phyloP scores from a whole-genome alignment of 768 basidiomycete genomes.

The Galerina sulciceps region DNA sequence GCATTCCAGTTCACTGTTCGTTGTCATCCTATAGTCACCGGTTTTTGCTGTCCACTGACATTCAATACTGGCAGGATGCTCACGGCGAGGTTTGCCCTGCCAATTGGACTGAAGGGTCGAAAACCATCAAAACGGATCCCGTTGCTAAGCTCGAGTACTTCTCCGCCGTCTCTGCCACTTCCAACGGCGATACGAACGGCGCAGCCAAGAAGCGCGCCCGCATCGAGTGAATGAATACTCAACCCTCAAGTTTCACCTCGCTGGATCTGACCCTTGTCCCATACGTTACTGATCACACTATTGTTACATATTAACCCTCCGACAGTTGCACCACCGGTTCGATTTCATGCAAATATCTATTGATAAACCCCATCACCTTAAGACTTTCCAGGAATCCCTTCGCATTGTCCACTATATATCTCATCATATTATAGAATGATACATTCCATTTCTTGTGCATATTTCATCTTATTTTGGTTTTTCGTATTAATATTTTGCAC shows the following conservation, averaged over 20 bases:
- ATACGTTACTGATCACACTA: background rate
- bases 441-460: no score
- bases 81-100: slow-evolving; percentile 94
- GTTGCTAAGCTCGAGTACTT: slow-evolving; percentile 79
- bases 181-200: slow-evolving; percentile 36
- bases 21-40: slow-evolving; percentile 25
- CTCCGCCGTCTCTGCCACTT: slow-evolving; percentile 31
- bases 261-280: no score
- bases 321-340: no score
- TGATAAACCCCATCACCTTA: no score
- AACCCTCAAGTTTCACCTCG: background rate
- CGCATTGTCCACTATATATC: no score
- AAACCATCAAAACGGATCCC: slow-evolving; percentile 85
- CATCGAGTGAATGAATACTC: slow-evolving; percentile 39
- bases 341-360: no score
- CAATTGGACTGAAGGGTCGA: slow-evolving; percentile 83
- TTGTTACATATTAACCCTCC: no score
- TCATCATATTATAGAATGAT: no score
- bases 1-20: slow-evolving; percentile 88
- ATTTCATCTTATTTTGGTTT: no score
- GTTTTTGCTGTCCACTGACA: slow-evolving; percentile 1
- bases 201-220: slow-evolving; percentile 62
- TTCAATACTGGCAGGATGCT: slow-evolving; percentile 57
- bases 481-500: no score
- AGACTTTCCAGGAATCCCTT: no score